Percentiles rank a stretch among this genome's conserved stretches.
Conservation (phyloP, 1,284 basidiomycete species). For the Wolfiporia cocos region DNA sequence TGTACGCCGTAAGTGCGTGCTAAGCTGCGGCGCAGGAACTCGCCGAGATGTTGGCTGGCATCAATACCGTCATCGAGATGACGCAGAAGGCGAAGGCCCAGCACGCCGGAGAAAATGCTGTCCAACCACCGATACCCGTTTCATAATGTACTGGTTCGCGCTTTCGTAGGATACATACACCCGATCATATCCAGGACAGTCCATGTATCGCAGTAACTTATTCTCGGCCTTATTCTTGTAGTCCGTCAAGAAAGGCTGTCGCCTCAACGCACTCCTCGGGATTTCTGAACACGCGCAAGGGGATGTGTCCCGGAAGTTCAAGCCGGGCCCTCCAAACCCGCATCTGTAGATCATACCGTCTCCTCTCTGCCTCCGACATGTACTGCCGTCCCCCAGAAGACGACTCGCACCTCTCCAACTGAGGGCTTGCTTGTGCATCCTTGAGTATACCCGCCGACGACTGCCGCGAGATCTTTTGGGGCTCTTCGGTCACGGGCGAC, state of each 20-base stretch:
- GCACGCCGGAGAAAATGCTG: background rate
- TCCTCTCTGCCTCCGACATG: slow-evolving; percentile 46
- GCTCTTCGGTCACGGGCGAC: slow-evolving; percentile 16
- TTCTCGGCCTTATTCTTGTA: slow-evolving; percentile 10
- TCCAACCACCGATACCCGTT: slow-evolving; percentile 16
- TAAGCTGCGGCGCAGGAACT: slow-evolving; percentile 16
- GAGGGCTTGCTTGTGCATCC: too few relatives aligned
- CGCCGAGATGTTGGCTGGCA: slow-evolving; percentile 17
- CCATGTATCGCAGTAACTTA: slow-evolving; percentile 6
- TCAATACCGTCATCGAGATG: slow-evolving; percentile 13
- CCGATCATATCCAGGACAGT: too few relatives aligned
- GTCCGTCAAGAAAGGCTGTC: slow-evolving; percentile 20
- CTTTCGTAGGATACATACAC: slow-evolving; percentile 8
- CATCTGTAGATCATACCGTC: slow-evolving; percentile 48
- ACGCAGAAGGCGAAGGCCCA: slow-evolving; percentile 9
- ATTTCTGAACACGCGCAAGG: slow-evolving; percentile 57
- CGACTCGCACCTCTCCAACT: background rate
- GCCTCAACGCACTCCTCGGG: slow-evolving; percentile 65
- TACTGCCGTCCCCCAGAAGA: slow-evolving; percentile 9
- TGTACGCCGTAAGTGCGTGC: background rate
- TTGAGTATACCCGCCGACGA: slow-evolving; percentile 3
- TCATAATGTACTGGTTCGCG: slow-evolving; percentile 14
- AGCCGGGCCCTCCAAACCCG: slow-evolving; percentile 55
- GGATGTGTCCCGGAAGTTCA: slow-evolving; percentile 46
- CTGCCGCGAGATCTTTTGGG: slow-evolving; percentile 11